These are phyloP conservation scores for Borealophlyctis nickersoniae DNA, from an alignment of 192 early-diverging fungal genomes.

Conservation along the genomic window DNA sequence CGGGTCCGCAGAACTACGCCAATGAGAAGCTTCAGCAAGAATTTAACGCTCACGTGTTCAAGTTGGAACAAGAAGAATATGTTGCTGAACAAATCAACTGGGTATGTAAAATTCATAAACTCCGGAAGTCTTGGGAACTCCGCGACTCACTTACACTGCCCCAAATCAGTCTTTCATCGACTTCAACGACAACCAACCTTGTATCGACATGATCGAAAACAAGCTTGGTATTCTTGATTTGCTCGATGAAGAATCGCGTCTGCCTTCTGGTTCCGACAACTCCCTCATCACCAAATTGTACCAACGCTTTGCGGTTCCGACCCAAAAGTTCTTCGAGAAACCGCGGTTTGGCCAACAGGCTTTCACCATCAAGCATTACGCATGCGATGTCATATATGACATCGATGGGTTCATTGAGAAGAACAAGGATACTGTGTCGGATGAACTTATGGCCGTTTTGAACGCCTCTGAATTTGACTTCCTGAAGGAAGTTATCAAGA, in stretches of 20 bases:
- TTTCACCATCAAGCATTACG: constrained; percentile 96
- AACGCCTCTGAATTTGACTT: constrained; percentile 76
- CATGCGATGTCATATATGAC: constrained; percentile 90
- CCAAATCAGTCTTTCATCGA: constrained; percentile 78
- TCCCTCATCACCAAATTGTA: constrained; percentile 89
- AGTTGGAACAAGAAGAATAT: constrained; percentile 98
- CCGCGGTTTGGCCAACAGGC: constrained; percentile 82
- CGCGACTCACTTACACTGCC: not conserved
- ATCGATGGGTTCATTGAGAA: constrained; percentile 96
- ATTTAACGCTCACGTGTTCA: constrained; percentile 98
- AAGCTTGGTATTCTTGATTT: constrained; percentile 91
- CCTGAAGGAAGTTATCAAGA: constrained; percentile 74
- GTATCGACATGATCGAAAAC: constrained; percentile 98
- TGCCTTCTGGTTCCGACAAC: constrained; percentile 84
- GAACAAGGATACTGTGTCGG: constrained; percentile 97
- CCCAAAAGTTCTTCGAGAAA: constrained; percentile 79
- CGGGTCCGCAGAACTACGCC: constrained; percentile 55
- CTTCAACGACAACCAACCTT: constrained; percentile 97
- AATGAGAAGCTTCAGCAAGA: constrained; percentile 99
- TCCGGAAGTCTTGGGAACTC: not conserved
- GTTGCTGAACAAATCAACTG: constrained; percentile 93
- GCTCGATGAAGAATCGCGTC: constrained; percentile 86
- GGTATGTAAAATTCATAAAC: constrained; percentile 24
- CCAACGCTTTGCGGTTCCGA: constrained; percentile 68
- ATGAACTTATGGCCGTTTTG: constrained; percentile 79